Percentiles rank a stretch among this genome's conserved stretches.
Conservation (phyloP, 352 stramenopile species). For the Phytophthora litchii region DNA sequence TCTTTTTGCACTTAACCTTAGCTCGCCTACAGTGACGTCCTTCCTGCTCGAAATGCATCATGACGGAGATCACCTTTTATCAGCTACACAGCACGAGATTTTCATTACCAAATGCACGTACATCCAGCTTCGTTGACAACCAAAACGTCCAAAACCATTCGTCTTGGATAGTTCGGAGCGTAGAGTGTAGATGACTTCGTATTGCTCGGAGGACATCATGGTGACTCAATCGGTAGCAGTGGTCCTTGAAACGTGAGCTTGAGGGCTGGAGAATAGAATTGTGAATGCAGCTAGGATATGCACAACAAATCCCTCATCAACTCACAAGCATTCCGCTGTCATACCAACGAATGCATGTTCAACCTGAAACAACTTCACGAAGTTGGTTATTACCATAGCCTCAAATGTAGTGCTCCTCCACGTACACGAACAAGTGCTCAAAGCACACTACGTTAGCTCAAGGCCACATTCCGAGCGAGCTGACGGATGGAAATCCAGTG, state of each 20-base stretch:
- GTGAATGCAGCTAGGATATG: neutral
- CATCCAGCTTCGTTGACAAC: conserved; percentile 8
- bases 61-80: no score
- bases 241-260: neutral
- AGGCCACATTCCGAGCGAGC: conserved; percentile 33
- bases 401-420: neutral
- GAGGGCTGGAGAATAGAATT: conserved; percentile 1
- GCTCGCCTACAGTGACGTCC: conserved; percentile 13
- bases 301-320: neutral
- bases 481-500: conserved; percentile 28
- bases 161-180: conserved; percentile 14
- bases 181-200: conserved; percentile 22
- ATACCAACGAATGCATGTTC: conserved; percentile 6
- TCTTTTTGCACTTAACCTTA: conserved; percentile 15
- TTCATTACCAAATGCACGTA: no score
- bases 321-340: conserved; percentile 4
- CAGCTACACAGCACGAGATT: no score
- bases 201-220: conserved; percentile 18
- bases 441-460: conserved; percentile 5
- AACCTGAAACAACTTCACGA: neutral
- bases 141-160: conserved; percentile 2
- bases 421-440: neutral
- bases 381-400: neutral
- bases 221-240: neutral
- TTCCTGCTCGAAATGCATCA: neutral